A percentile compares a stretch with the other conserved stretches of the same genome.
Evolutionary conservation across 176 grass and related monocot genomes (phyloP).

Genomic region (Stipa capillata): DNA sequence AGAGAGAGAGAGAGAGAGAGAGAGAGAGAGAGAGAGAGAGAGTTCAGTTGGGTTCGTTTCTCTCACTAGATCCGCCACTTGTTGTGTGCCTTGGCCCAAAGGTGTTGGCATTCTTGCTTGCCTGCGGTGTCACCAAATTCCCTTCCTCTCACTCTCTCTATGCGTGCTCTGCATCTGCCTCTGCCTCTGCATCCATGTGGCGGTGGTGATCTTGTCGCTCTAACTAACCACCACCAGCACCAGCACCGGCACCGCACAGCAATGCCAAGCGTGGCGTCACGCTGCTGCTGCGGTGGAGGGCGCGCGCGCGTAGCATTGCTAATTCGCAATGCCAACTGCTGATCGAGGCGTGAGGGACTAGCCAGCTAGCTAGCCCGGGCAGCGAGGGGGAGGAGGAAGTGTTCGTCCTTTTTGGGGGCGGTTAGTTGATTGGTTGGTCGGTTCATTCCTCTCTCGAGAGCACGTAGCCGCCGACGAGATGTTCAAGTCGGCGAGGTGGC

Average conservation of each 20-base stretch:
- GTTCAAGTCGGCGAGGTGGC: conserved; percentile 84
- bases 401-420: neutral
- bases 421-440: too few relatives aligned
- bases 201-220: neutral
- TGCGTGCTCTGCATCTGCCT: conserved; percentile 36
- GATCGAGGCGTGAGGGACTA: conserved; percentile 4
- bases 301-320: conserved; percentile 37
- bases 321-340: conserved; percentile 36
- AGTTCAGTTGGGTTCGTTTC: neutral
- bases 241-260: conserved; percentile 16
- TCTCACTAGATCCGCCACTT: conserved; percentile 11
- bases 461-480: conserved; percentile 31
- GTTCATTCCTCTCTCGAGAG: neutral
- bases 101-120: neutral
- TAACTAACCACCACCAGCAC: conserved; percentile 6
- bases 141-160: conserved; percentile 9
- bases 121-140: neutral
- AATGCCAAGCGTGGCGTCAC: conserved; percentile 21
- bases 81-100: conserved; percentile 18
- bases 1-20: conserved; percentile 9
- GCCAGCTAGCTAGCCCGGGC: neutral
- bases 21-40: conserved; percentile 12
- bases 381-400: neutral
- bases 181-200: conserved; percentile 23
- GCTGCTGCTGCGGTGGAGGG: neutral